A percentile compares a stretch with the other conserved stretches of the same genome.
These are phyloP conservation scores for Candida argentea DNA, from an alignment of 805 yeast species.

Conservation along the genomic window DNA sequence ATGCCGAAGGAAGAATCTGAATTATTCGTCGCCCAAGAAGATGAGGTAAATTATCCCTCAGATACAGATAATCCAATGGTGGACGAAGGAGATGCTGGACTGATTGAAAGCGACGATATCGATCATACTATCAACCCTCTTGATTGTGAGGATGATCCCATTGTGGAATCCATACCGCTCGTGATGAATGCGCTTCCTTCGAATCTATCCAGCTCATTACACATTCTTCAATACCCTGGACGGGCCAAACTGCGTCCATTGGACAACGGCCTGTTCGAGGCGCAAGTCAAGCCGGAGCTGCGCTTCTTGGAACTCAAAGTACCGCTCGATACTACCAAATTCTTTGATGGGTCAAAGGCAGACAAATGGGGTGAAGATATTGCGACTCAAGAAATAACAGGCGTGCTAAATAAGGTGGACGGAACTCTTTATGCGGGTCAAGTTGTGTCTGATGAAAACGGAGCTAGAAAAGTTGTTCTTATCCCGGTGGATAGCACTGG, in stretches of 20 bases:
- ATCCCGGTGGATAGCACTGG: slow-evolving; percentile 56
- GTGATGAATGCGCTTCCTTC: slow-evolving; percentile 16
- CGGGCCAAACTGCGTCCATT: slow-evolving; percentile 36
- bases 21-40: no score
- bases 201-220: slow-evolving; percentile 18
- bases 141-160: slow-evolving; percentile 23
- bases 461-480: slow-evolving; percentile 41
- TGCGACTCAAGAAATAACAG: slow-evolving; percentile 53
- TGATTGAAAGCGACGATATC: slow-evolving; percentile 4
- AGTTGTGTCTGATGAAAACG: slow-evolving; percentile 11
- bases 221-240: slow-evolving; percentile 34
- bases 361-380: slow-evolving; percentile 55
- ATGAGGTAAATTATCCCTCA: slow-evolving; percentile 9
- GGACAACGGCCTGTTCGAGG: slow-evolving; percentile 21
- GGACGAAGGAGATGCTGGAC: no score
- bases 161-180: slow-evolving; percentile 29
- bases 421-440: slow-evolving; percentile 35
- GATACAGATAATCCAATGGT: slow-evolving; percentile 7
- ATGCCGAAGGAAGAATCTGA: no score
- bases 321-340: slow-evolving; percentile 59
- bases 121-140: slow-evolving; percentile 1
- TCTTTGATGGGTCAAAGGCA: slow-evolving; percentile 56
- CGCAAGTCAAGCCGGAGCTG: slow-evolving; percentile 52
- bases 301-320: slow-evolving; percentile 64
- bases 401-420: slow-evolving; percentile 49